phyloP scores from a whole-genome alignment of 768 basidiomycete genomes.

The Russula earlei region DNA sequence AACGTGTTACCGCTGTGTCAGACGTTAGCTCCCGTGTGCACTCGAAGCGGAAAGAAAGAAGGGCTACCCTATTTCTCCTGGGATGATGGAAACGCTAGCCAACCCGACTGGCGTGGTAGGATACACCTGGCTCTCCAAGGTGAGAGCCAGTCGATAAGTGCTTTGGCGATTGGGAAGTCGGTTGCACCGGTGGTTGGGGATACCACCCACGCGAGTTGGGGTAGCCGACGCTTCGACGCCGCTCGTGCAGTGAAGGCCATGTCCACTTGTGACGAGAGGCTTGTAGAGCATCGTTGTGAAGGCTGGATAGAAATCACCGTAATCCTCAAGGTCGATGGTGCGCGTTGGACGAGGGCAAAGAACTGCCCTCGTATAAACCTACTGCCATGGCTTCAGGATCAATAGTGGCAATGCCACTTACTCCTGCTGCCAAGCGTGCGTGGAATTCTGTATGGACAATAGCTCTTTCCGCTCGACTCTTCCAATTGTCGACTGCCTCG shows the following conservation, averaged over 20 bases:
- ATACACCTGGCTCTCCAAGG: too few relatives aligned
- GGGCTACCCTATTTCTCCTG: accelerated
- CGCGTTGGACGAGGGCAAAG: neutral
- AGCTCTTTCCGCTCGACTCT: neutral
- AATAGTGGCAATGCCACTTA: neutral
- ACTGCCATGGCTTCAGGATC: neutral
- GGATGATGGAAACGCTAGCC: neutral
- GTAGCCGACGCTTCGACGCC: neutral
- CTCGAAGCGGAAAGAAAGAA: neutral
- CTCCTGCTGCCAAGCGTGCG: neutral
- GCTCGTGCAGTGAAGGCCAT: neutral
- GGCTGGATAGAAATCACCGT: neutral
- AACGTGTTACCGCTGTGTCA: neutral
- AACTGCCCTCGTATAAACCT: neutral
- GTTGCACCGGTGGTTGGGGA: neutral
- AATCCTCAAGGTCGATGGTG: constrained; percentile 2
- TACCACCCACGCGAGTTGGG: neutral
- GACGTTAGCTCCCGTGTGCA: neutral
- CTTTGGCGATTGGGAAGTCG: neutral
- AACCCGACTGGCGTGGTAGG: neutral
- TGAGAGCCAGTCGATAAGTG: neutral
- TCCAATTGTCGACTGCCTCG: neutral
- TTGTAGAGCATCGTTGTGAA: constrained; percentile 4
- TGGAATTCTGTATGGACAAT: constrained; percentile 2
- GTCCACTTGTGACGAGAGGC: neutral